Evolutionary conservation across 2,329 filamentous ascomycete species (phyloP).

Genomic region (Talaromyces sp.): DNA sequence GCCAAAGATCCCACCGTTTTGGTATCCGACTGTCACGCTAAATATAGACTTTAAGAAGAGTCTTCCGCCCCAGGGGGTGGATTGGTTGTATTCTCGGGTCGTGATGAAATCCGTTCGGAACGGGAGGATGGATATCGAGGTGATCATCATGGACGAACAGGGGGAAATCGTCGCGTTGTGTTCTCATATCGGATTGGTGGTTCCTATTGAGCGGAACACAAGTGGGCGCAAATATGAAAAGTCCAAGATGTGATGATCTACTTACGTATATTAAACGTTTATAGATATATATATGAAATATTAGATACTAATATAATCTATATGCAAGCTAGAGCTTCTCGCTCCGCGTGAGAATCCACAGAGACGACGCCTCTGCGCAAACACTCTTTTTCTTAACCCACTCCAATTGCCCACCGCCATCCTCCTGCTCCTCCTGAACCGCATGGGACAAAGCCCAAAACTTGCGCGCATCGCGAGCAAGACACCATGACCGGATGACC

Average conservation of each 20-base stretch:
- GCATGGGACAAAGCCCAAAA: conserved; percentile 41
- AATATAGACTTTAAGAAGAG: conserved; percentile 75
- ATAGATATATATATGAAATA: conserved; percentile 7
- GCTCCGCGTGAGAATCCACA: conserved; percentile 38
- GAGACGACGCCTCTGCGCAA: conserved; percentile 40
- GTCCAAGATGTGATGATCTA: conserved; percentile 2
- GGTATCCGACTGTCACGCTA: conserved; percentile 74
- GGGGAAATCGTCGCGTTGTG: conserved; percentile 66
- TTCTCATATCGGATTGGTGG: conserved; percentile 64
- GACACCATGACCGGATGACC: conserved; percentile 36
- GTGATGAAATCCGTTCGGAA: conserved; percentile 65
- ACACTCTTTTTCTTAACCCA: conserved; percentile 34
- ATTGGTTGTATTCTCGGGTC: conserved; percentile 68
- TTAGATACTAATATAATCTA: neutral
- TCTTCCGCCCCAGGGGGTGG: conserved; percentile 63
- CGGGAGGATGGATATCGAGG: conserved; percentile 71
- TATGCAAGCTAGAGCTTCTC: conserved; percentile 26
- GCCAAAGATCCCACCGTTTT: conserved; percentile 47
- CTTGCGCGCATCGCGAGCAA: conserved; percentile 39
- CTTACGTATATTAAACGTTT: neutral
- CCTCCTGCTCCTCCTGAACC: conserved; percentile 36
- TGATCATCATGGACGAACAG: conserved; percentile 61
- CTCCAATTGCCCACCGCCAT: conserved; percentile 29
- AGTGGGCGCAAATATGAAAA: conserved; percentile 44
- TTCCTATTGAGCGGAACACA: conserved; percentile 63